Conservation (phyloP, 352 stramenopile species). For the Hyaloperonospora brassicae region DNA sequence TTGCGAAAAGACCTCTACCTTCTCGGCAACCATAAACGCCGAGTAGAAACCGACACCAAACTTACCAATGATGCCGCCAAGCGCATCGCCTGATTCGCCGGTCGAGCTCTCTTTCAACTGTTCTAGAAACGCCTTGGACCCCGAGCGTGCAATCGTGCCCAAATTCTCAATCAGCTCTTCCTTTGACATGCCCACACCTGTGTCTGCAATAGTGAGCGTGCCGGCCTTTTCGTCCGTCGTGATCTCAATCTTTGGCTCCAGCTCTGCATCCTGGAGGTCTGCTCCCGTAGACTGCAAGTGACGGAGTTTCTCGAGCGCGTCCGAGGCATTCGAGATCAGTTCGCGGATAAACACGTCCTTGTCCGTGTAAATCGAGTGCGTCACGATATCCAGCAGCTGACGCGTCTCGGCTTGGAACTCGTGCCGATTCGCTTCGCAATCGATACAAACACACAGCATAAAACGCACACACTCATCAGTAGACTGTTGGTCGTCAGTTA, state of each 20-base stretch:
- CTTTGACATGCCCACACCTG: slow-evolving; percentile 96
- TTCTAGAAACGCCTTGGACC: slow-evolving; percentile 95
- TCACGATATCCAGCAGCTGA: slow-evolving; percentile 96
- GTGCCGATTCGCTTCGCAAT: slow-evolving; percentile 45
- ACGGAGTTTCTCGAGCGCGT: slow-evolving; percentile 98
- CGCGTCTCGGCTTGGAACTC: slow-evolving; percentile 94
- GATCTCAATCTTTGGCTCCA: slow-evolving; percentile 95
- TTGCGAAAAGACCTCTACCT: slow-evolving; percentile 90
- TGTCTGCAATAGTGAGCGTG: slow-evolving; percentile 97
- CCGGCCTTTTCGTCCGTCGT: slow-evolving; percentile 91
- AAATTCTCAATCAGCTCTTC: slow-evolving; percentile 96
- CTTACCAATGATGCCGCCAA: slow-evolving; percentile 96
- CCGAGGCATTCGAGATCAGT: slow-evolving; percentile 97
- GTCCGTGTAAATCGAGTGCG: slow-evolving; percentile 99
- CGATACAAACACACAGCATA: neutral
- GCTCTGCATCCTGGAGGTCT: slow-evolving; percentile 63
- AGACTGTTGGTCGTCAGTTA: neutral
- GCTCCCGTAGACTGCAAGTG: slow-evolving; percentile 85
- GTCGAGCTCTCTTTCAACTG: slow-evolving; percentile 78
- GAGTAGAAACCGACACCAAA: slow-evolving; percentile 99
- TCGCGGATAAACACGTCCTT: slow-evolving; percentile 99
- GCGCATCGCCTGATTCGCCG: slow-evolving; percentile 56
- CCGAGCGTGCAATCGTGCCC: slow-evolving; percentile 97
- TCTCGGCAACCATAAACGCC: slow-evolving; percentile 98
- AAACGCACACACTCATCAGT: neutral